Evolutionary conservation across 768 basidiomycete species (phyloP), one percentile per base, ranked within the genome.

Genomic region (Zangia roseola): DNA sequence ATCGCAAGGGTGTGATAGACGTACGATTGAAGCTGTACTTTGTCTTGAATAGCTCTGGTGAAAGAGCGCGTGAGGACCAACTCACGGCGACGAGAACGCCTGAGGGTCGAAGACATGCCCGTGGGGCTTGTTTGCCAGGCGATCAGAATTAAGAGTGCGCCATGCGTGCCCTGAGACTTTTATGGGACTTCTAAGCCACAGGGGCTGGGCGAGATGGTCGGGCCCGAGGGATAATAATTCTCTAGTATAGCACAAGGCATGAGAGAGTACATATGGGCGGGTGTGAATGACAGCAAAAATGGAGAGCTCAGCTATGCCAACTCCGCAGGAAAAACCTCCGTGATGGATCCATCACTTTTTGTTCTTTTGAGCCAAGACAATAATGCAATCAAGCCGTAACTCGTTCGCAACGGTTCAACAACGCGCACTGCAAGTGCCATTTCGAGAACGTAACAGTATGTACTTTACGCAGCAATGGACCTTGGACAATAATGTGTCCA

Each of bases 11-110:
- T 17, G 26, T 25, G n/a, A 40, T 36, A 36, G 24, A 65, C 71
- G 57, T 50, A 73, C 73, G 64, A 55, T 21, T 58, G 52, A 28
- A 58, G 54, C 40, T 42, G 55, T n/a, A 74, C 59, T 56, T 70
- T 72, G 28, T 73, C 72, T 59, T 71, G 76, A 31, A 83, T 60
- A 26, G 71, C 69, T 56, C 67, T 76, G 41, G 73, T 71, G 55
- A 83, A 73, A 34, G 81, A 81, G 45, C 71, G 76, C 49, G 75
- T 76, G 55, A 81, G 65, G 45, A 69, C 71, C 58, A 75, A 56
- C 57, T 75, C 76, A 54, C 71, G 71, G 53, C 71, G 76, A 58
- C 73, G 77, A 25, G 78, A 70, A 55, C 71, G 73, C 69, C 69
- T 73, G 60, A 77, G 69, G 46, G 71, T 67, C 53, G 64, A 70